Evolutionary conservation across 1,284 basidiomycete genomes (phyloP).

Genomic region (Tilletia caries): DNA sequence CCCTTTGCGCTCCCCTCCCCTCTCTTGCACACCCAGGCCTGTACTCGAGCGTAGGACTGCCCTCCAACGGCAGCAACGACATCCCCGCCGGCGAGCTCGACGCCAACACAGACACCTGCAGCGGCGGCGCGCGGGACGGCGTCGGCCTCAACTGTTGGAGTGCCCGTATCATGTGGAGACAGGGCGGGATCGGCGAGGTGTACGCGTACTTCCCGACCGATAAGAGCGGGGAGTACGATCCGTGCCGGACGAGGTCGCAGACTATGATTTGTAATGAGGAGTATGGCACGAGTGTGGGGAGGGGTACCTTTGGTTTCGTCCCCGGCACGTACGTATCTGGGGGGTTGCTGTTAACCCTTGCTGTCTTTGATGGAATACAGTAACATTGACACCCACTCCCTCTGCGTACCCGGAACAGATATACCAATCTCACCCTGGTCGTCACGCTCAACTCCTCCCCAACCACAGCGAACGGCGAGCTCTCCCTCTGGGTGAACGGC

Average conservation of each 20-base stretch:
- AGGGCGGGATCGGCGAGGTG: conserved; percentile 19
- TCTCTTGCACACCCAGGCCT: neutral
- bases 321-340: neutral
- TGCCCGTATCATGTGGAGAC: conserved; percentile 55
- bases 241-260: neutral
- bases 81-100: conserved; percentile 8
- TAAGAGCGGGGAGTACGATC: conserved; percentile 12
- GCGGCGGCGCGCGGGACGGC: conserved; percentile 42
- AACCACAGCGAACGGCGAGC: conserved; percentile 5
- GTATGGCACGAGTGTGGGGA: conserved; percentile 13
- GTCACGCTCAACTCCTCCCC: conserved; percentile 13
- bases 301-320: conserved; percentile 10
- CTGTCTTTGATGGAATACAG: neutral
- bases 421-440: conserved; percentile 9
- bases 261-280: conserved; percentile 17
- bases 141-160: conserved; percentile 54
- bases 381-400: neutral
- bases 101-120: conserved; percentile 16
- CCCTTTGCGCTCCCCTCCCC: neutral
- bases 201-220: conserved; percentile 18
- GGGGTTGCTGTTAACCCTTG: too few relatives aligned
- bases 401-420: neutral
- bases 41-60: conserved; percentile 12
- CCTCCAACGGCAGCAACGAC: neutral
- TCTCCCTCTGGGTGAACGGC: conserved; percentile 10